Conservation (phyloP, 148 eudicot genomes). For the Nepenthes mirabilis region DNA sequence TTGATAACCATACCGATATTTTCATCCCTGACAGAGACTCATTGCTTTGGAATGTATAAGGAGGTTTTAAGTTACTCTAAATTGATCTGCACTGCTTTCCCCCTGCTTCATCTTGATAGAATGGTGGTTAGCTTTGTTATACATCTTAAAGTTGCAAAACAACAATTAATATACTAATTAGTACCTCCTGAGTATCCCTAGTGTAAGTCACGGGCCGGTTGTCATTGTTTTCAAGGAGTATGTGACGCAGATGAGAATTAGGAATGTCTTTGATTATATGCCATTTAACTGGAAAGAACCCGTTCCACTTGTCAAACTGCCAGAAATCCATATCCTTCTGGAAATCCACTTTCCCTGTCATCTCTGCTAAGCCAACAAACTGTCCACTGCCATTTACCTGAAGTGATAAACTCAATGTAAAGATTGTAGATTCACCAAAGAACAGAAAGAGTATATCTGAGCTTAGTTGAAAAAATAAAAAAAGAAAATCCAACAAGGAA, state of each 20-base stretch:
- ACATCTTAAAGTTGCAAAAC: too few species aligned
- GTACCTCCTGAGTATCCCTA: constrained; percentile 93
- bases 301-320: constrained; percentile 97
- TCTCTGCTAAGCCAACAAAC: constrained; percentile 93
- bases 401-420: constrained; percentile 2
- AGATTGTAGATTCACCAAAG: background rate
- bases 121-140: too few species aligned
- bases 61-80: too few species aligned
- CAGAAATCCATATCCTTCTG: constrained; percentile 79
- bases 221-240: constrained; percentile 78
- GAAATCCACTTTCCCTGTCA: constrained; percentile 73
- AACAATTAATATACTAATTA: too few species aligned
- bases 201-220: constrained; percentile 73
- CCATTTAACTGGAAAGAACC: constrained; percentile 91
- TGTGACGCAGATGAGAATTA: constrained; percentile 57
- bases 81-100: too few species aligned
- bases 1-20: too few species aligned
- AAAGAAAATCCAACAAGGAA: background rate
- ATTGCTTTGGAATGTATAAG: too few species aligned
- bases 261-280: constrained; percentile 85
- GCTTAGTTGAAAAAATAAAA: too few species aligned
- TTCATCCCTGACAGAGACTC: background rate
- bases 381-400: constrained; percentile 97
- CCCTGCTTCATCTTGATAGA: too few species aligned
- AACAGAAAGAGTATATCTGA: background rate